Base-by-base conservation (phyloP, 2,329 filamentous ascomycete genomes). In the Penicillium corylophilum region DNA sequence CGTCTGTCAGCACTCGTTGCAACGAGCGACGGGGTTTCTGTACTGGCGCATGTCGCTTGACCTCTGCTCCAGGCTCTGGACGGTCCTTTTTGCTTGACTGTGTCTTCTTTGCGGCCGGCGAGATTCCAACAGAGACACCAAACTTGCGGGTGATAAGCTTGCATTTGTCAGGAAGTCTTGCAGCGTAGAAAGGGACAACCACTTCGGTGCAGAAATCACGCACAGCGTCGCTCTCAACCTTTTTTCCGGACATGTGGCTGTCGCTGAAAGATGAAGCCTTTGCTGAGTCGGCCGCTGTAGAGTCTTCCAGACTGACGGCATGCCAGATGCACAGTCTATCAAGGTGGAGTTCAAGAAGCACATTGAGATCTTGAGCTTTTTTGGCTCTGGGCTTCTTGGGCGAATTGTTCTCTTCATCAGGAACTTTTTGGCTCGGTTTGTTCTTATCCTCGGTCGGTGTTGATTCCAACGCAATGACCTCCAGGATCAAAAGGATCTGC, bases 261-360 rank as follows among this genome's bases (percentile, higher is more conserved):
- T 64, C 59, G n/a, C 56, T 64, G n/a, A 64, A 62, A 26, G 54
- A 54, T 2, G 61, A 63, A 20, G 61, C 44, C 42, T 66, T 68
- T 24, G 60, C 53, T 15, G 64, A 58, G 22, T 69, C 64, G 1
- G 64, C 54, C 13, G 67, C 56, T 4, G 61, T 55, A 4, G 63
- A 55, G 26, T 75, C 74, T 24, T 72, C 72, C 31, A 70, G 64
- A 50, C 67, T 72, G 44, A 79, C 73, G 23, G 75, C 71, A 60
- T 79, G 76, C 77, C 77, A 79, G 46, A 79, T 79, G 53, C 77
- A 78, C 23, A 79, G 64, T 48, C 76, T 68, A 51, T 79, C 77
- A 15, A 78, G 62, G 23, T 78, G 70, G 1, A 78, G 65, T 48
- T 79, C 77, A 16, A 79, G 67, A 22, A 77, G 65, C 4, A 72